Base-by-base conservation (phyloP, 2,329 filamentous ascomycete species). In the Xylaria sp. region DNA sequence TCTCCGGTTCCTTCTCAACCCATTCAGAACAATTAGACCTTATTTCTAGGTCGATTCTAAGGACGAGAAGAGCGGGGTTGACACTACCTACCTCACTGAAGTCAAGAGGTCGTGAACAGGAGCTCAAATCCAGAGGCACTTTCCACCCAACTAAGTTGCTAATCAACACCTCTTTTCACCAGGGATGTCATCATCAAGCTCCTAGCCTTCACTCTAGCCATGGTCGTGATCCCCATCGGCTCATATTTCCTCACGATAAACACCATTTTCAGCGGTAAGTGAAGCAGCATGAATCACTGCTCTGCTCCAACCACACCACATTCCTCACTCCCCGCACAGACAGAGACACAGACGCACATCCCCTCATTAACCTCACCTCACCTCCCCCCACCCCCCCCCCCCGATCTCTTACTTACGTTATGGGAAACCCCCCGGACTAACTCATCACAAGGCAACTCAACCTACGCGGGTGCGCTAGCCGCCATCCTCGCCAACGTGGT, bases 401-500 rank as follows among this genome's bases (percentile, higher is more conserved):
- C 12, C 50, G 18, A 1, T n/a, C 25, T 13, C 12, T n/a, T 29
- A 27, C 21, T 12, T 2, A 23, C 25, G 12, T 29, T 16, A 23
- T n/a, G 13, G 5, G 18, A n/a, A 44, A 44, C 32, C 18, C 21
- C 21, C 10, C n/a, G 10, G 29, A 12, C 66, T 68, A 23, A 66
- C 61, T 3, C 47, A 32, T 23, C n/a, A 35, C 13, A 66, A 97
- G 95, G 94, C 73, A 97, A 97, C 81, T 88, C 93, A 16, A 97
- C 94, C 1, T 95, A 90, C 75, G 93, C 94, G 3, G 96, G 94
- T 16, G 94, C 89, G 0, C 84, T 92, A 40, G 96, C 96, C 1
- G 96, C 96, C 23, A 82, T 98, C 60, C 90, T 97, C 79, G 96
- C 96, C 13, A 99, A 99, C 75, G 87, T 97, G 1, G 93, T 99